phyloP scores from a whole-genome alignment of 2,329 filamentous ascomycete genomes.

The Colletotrichum cordylinicola region DNA sequence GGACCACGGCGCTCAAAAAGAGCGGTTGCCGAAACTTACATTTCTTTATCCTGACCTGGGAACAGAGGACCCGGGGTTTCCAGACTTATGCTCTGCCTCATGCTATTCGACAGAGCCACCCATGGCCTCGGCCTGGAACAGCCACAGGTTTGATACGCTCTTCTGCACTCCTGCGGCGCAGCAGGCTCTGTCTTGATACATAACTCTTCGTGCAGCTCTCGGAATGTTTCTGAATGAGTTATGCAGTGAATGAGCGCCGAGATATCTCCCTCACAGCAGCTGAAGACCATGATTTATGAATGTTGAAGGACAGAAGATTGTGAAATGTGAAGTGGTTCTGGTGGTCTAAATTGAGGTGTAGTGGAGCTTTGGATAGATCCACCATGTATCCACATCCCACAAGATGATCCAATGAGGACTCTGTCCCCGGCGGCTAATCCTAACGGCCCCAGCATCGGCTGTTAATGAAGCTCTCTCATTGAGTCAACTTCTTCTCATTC shows the following conservation, averaged over 20 bases:
- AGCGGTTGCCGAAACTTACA: neutral
- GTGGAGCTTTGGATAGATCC: neutral
- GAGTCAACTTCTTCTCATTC: neutral
- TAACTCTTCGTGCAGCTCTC: neutral
- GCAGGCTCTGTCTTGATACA: neutral
- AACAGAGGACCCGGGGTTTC: neutral
- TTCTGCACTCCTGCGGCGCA: neutral
- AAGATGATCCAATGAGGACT: neutral
- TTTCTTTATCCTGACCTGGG: neutral
- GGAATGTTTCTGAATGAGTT: neutral
- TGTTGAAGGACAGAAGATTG: neutral
- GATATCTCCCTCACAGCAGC: neutral
- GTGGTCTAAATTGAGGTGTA: conserved; percentile 7
- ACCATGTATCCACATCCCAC: neutral
- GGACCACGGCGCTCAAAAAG: too few species aligned
- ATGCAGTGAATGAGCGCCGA: neutral
- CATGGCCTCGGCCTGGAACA: neutral
- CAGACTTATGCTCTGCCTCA: neutral
- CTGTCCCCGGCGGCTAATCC: conserved; percentile 8
- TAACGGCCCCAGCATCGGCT: neutral
- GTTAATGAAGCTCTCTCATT: neutral
- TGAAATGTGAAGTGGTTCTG: neutral
- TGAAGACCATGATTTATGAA: neutral
- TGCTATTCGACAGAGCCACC: neutral
- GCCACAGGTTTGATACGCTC: neutral